Evolutionary conservation across 306 rosid species (phyloP), one percentile per base, ranked within the genome.

Genomic region (Trifolium repens): DNA sequence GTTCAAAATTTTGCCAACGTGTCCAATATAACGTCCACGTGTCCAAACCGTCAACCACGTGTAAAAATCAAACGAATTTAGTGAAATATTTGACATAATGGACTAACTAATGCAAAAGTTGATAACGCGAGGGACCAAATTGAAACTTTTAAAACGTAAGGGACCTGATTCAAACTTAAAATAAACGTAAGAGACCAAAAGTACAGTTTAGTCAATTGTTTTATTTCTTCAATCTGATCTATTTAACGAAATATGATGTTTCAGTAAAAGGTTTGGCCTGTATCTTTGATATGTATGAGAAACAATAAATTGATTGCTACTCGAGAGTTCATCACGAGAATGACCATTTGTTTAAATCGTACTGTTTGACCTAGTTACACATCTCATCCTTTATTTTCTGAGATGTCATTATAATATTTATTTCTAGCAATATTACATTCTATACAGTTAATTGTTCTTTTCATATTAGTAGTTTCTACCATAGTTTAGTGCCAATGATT

Each of bases 191-290:
- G n/a, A n/a, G n/a, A n/a, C n/a, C n/a, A n/a, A n/a, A n/a, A n/a
- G n/a, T n/a, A n/a, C n/a, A n/a, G n/a, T n/a, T n/a, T n/a, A n/a
- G n/a, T 47, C 43, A 59, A 24, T 57, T 24, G 19, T 30, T 59
- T 70, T 70, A 19, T 19, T 40, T 19, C 22, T 39, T 37, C 65
- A 37, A 44, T 13, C 52, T 39, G 53, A 57, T 40, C 35, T 17
- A 22, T 54, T 60, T 64, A 63, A 35, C 69, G 34, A 78, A 19
- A 9, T 32, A 62, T 60, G 61, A 19, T 44, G 8, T 14, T 77
- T 49, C 34, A 11, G 32, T 75, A 13, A 16, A 43, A 58, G 8
- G 50, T 60, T 47, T 46, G 52, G 17, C 44, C 35, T 14, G 53
- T 61, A 22, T 60, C 5, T 39, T 47, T 69, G 52, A 71, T 53